Evolutionary conservation across 2,329 filamentous ascomycete species (phyloP).

Genomic region (Epichloe brachyelytri): DNA sequence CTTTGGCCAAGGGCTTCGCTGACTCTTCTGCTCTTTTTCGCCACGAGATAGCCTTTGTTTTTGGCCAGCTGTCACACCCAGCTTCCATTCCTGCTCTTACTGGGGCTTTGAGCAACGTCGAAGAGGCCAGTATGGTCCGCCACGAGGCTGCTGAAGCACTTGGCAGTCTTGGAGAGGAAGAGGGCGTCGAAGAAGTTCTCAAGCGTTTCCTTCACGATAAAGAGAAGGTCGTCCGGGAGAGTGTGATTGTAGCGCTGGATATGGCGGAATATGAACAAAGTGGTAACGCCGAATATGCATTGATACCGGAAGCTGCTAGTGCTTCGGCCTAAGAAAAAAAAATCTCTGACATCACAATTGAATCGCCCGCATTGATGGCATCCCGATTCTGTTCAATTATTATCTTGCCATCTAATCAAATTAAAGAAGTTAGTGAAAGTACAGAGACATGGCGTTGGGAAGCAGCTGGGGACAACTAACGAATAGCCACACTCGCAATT

Average conservation of each 20-base stretch:
- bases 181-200: constrained; percentile 78
- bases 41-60: constrained; percentile 97
- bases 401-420: constrained; percentile 36
- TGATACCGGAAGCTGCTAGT: constrained; percentile 55
- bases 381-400: constrained; percentile 38
- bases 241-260: constrained; percentile 86
- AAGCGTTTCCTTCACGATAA: constrained; percentile 77
- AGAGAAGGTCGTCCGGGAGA: constrained; percentile 88
- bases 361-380: constrained; percentile 2
- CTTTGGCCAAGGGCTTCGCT: constrained; percentile 71
- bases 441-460: constrained; percentile 3
- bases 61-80: constrained; percentile 88
- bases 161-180: constrained; percentile 84
- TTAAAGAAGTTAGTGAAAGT: background rate
- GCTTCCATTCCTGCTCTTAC: constrained; percentile 90
- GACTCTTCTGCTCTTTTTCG: constrained; percentile 89
- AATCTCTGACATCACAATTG: background rate
- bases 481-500: constrained; percentile 77
- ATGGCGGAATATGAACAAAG: constrained; percentile 96
- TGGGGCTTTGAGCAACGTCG: constrained; percentile 59
- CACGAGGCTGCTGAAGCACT: constrained; percentile 96
- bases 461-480: constrained; percentile 32
- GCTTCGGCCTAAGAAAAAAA: constrained; percentile 24
- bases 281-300: constrained; percentile 79
- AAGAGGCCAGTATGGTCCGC: constrained; percentile 90